These are phyloP conservation scores for Boletellus emodensis DNA, from an alignment of 768 basidiomycete genomes.

Conservation along the genomic window DNA sequence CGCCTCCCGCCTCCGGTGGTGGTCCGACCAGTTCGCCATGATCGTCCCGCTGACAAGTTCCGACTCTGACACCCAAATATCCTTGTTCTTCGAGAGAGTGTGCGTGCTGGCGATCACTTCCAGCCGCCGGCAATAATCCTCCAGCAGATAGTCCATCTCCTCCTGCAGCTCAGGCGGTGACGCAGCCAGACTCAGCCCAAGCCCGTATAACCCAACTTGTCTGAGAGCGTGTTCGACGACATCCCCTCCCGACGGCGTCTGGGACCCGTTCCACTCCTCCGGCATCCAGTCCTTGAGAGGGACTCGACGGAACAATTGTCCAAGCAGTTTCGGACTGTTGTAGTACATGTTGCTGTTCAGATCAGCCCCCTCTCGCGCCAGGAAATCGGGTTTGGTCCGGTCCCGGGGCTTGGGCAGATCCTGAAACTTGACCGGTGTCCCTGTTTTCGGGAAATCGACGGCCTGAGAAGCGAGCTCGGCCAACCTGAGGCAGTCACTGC, in stretches of 20 bases:
- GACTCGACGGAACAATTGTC: slow-evolving; percentile 43
- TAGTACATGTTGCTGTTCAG: slow-evolving; percentile 31
- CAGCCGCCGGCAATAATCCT: slow-evolving; percentile 35
- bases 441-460: slow-evolving; percentile 47
- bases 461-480: slow-evolving; percentile 46
- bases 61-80: slow-evolving; percentile 36
- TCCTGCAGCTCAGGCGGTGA: slow-evolving; percentile 28
- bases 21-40: slow-evolving; percentile 41
- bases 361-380: slow-evolving; percentile 38
- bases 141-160: slow-evolving; percentile 37
- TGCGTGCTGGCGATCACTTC: slow-evolving; percentile 33
- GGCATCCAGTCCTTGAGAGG: slow-evolving; percentile 34
- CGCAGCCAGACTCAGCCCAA: slow-evolving; percentile 29
- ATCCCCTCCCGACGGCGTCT: slow-evolving; percentile 27
- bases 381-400: slow-evolving; percentile 38
- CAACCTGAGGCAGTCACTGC: slow-evolving; percentile 36
- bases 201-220: slow-evolving; percentile 22
- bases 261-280: slow-evolving; percentile 11
- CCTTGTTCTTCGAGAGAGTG: slow-evolving; percentile 35
- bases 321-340: slow-evolving; percentile 40
- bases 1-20: slow-evolving; percentile 38
- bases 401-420: slow-evolving; percentile 31
- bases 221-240: slow-evolving; percentile 26
- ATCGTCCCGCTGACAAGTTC: slow-evolving; percentile 46
- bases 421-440: slow-evolving; percentile 36